A percentile compares a stretch with the other conserved stretches of the same genome.
Evolutionary conservation across 495 filamentous ascomycete species (phyloP).

Genomic region (Lasiosphaeriaceae sp.): DNA sequence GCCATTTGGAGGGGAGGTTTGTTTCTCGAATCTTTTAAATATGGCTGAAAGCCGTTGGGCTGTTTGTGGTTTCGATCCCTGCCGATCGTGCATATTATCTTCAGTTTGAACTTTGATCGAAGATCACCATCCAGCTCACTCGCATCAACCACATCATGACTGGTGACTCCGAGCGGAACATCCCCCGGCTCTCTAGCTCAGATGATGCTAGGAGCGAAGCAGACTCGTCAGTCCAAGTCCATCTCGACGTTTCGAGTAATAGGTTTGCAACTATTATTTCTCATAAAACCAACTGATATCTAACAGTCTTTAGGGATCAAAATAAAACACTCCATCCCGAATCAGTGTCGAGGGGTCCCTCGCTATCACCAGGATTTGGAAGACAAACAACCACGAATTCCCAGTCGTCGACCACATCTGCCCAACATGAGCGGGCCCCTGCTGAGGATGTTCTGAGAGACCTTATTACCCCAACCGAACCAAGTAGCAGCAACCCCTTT

Average conservation of each 20-base stretch:
- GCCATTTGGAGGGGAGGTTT: too few species aligned
- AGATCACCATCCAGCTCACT: background rate
- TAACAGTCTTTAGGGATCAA: background rate
- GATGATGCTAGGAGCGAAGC: constrained; percentile 19
- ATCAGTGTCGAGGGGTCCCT: constrained; percentile 8
- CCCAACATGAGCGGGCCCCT: constrained; percentile 9
- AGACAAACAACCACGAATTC: constrained; percentile 16
- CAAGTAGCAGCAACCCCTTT: background rate
- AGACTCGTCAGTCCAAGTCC: constrained; percentile 26
- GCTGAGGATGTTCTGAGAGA: constrained; percentile 22
- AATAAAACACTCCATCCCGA: constrained; percentile 5
- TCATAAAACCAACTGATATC: background rate
- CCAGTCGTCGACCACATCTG: constrained; percentile 13
- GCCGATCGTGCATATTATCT: background rate
- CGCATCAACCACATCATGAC: constrained; percentile 6
- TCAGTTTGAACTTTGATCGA: background rate
- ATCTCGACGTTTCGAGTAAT: constrained; percentile 20
- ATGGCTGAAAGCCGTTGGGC: background rate
- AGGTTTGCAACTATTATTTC: constrained; percentile 12
- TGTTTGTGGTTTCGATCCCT: background rate
- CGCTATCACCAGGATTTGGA: constrained; percentile 8
- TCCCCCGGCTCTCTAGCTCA: constrained; percentile 9
- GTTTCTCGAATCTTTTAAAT: background rate
- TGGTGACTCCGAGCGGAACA: background rate
- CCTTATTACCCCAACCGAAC: constrained; percentile 19